A percentile compares a stretch with the other conserved stretches of the same genome.
phyloP scores from a whole-genome alignment of 352 stramenopile genomes.

The Pilasporangium apinafurcum region DNA sequence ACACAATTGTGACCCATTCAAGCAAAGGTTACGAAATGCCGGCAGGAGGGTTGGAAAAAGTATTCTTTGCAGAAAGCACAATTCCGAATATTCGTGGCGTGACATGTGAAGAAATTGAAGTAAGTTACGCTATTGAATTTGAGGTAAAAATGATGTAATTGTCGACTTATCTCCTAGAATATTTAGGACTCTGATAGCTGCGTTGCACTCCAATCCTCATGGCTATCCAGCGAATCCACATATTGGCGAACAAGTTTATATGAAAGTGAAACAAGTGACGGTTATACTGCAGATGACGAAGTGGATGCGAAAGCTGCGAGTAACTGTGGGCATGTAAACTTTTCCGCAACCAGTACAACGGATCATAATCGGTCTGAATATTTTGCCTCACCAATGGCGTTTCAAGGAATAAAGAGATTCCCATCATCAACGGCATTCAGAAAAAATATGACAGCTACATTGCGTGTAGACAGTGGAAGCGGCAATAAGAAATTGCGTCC shows the following conservation, averaged over 20 bases:
- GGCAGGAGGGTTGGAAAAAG: conserved; percentile 2
- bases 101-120: too few relatives aligned
- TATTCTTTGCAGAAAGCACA: conserved; percentile 10
- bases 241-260: neutral
- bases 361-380: too few relatives aligned
- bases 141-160: too few relatives aligned
- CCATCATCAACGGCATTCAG: neutral
- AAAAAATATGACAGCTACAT: neutral
- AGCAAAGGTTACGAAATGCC: neutral
- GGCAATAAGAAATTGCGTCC: conserved; percentile 8
- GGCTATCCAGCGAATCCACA: conserved; percentile 23
- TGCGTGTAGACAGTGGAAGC: conserved; percentile 29
- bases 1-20: too few relatives aligned
- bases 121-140: too few relatives aligned
- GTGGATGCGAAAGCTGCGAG: neutral
- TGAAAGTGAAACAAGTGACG: neutral
- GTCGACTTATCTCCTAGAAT: neutral
- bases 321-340: neutral
- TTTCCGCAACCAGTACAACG: too few relatives aligned
- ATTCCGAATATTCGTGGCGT: neutral
- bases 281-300: neutral
- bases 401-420: neutral
- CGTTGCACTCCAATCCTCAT: conserved; percentile 4
- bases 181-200: neutral
- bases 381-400: neutral